Evolutionary conservation across 345 rosid genomes (phyloP), one percentile per base, ranked within the genome.

Genomic region (Erucastrum elatum): DNA sequence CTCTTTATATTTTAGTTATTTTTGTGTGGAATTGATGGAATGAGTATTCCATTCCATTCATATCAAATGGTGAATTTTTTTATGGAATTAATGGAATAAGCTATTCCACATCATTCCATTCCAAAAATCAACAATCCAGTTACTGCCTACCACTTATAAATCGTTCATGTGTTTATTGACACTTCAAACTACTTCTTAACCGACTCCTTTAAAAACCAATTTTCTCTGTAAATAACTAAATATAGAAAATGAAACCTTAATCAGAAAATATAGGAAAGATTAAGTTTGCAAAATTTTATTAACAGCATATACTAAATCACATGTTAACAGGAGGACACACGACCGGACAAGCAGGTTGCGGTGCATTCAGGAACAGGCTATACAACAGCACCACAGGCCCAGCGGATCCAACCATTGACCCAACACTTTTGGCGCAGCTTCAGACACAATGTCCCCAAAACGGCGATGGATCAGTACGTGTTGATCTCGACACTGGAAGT

Each of bases 341-440:
- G 1, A 79, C 87, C 0, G 91, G 91, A 11, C 87, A 87, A 2
- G 31, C 91, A n/a, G 87, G 87, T 10, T 86, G 89, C 64, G 82
- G 33, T 59, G 49, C 66, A 35, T 84, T 88, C 39, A 79, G 81
- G 0, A 74, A 82, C 76, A 80, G 88, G 72, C 85, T 87, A 17
- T 84, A 76, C 77, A 84, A 82, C 4, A 46, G 66, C 35, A 79
- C 80, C 4, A 78, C 75, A 68, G 72, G 72, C 3, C 68, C 77
- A 7, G 81, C 83, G 17, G 91, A 88, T 58, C 84, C 89, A 37
- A 70, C 85, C 15, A 79, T 85, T 21, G 75, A 70, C 64, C 67
- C 82, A 2, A 27, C 83, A 26, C 86, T 86, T 27, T 65, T 85
- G 4, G 25, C 85, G 0, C 86, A 80, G 65, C 80, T 88, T 10